Conservation (phyloP, 192 early-diverging fungal species). For the Chytriomyces confervae region DNA sequence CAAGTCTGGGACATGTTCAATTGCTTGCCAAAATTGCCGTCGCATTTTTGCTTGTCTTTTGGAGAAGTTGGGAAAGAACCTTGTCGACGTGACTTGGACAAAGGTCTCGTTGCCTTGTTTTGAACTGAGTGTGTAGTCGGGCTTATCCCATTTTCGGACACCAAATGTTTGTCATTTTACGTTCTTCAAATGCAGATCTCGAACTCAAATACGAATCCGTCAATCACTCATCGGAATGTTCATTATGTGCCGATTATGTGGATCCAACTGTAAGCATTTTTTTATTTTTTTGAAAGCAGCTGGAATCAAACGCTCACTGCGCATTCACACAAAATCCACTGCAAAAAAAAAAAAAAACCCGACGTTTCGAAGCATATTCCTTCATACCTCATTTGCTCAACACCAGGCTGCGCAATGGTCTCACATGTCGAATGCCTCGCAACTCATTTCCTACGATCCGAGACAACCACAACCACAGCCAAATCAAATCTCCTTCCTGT, state of each 20-base stretch:
- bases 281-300: not conserved
- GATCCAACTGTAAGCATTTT: slow-evolving; percentile 7
- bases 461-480: not conserved
- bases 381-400: slow-evolving; percentile 26
- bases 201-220: not conserved
- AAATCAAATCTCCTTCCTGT: slow-evolving; percentile 46
- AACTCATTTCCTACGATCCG: slow-evolving; percentile 40
- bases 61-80: slow-evolving; percentile 26
- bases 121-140: too few species aligned
- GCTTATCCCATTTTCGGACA: not conserved
- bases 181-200: not conserved
- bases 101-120: slow-evolving; percentile 1
- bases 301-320: not conserved
- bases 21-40: slow-evolving; percentile 16
- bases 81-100: not conserved
- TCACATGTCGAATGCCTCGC: slow-evolving; percentile 49
- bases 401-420: slow-evolving; percentile 34
- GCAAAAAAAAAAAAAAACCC: not conserved
- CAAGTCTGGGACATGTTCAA: slow-evolving; percentile 17
- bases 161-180: not conserved
- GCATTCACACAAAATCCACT: not conserved
- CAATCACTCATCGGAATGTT: slow-evolving; percentile 1
- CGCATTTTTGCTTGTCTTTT: slow-evolving; percentile 16
- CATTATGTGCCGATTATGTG: slow-evolving; percentile 1
- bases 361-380: not conserved